Evolutionary conservation across 192 early-diverging fungal genomes (phyloP), one percentile per base, ranked within the genome.

Genomic region (Umbelopsis sp.): DNA sequence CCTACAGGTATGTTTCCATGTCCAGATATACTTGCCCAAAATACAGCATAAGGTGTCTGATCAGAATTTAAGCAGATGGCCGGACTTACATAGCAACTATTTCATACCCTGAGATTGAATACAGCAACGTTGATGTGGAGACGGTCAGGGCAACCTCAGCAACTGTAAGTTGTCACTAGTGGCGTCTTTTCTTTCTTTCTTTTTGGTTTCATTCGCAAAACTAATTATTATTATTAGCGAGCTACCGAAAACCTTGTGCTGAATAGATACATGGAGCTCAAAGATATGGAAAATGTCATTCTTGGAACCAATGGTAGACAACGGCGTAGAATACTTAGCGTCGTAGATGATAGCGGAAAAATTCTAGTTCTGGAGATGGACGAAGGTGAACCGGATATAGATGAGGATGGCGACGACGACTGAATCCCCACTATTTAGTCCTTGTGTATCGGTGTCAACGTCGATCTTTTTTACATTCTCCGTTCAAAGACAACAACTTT

Each of bases 301-400:
- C 49, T 71, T 50, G 69, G 69, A 14, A 59, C 52, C 69, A 71
- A 71, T 59, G 69, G 69, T 11, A 29, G 52, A n/a, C 24, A 71
- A 24, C n/a, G 51, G 17, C 51, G 69, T 12, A 50, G 50, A 41
- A 71, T 71, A 20, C n/a, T 71, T 51, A 43, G 50, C 17, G 69
- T 71, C 9, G 69, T 38, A 3, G 49, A 32, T 36, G 41, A 44
- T 26, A 71, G 52, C 24, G 26, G 69, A 16, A 71, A 53, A 56
- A 53, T 53, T 6, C 21, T 34, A 7, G 69, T 71, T 11, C 29
- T 71, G 24, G 69, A 71, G 25, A 71, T 71, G 50, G 69, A 56
- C 22, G 69, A 71, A 34, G 56, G 56, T 1, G 56, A 62, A 62
- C 16, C 56, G 0, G 56, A 62, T 34, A 24, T 10, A 26, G 56